Evolutionary conservation across 768 basidiomycete genomes (phyloP), one percentile per base, ranked within the genome.

Genomic region (Boletus insuetus): DNA sequence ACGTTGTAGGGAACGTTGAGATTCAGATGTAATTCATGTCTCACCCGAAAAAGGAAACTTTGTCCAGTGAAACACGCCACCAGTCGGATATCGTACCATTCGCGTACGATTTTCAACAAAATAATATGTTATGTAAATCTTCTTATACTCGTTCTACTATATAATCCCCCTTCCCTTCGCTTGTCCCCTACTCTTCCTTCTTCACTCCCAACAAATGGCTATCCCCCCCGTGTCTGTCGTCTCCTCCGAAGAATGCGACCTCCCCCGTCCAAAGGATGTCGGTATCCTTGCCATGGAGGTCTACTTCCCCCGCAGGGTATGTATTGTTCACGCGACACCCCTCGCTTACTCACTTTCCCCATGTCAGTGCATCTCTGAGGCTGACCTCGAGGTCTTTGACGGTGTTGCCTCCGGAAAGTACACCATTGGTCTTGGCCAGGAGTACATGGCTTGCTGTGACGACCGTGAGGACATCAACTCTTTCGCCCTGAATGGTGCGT

Each of bases 391-490:
- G 72, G 86, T 79, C 53, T 98, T 89, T 73, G 96, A 98, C 66
- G 91, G 91, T 65, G 96, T 98, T 42, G 77, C 92, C 53, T 84
- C 91, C 67, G 97, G 97, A 56, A 98, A 98, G 77, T 98, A 99
- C 79, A 99, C 97, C 61, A 97, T 98, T 71, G 97, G 97, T 69
- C 86, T 99, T 38, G 97, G 95, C 54, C 93, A 96, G 73, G 86
- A 95, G 72, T 94, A 86, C 80, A 99, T 99, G 97, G 94, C 96
- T 34, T 98, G 92, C 84, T 90, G 90, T 55, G 95, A 98, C 70
- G 97, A 99, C 81, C 86, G 92, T 53, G 97, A 99, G 73, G 96
- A 99, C 77, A 96, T 99, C 80, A 96, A 97, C 84, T 96, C 94
- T 12, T 94, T 98, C 72, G 88, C 93, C 39, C 75, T 99, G 61